phyloP scores from a whole-genome alignment of 768 basidiomycete species.

The Zangia roseola region DNA sequence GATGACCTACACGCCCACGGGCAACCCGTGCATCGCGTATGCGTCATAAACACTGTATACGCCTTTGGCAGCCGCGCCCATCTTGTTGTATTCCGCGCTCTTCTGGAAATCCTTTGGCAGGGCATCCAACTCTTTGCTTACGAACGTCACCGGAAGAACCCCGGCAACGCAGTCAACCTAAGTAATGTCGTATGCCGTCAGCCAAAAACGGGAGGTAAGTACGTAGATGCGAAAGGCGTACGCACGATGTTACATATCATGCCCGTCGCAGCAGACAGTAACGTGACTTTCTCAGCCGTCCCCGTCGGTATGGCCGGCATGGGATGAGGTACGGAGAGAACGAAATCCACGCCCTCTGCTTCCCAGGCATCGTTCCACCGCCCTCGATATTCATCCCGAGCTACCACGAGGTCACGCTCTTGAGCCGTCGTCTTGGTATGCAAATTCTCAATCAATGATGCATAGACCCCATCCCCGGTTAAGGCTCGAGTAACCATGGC shows the following conservation, averaged over 20 bases:
- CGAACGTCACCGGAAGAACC: conserved; percentile 58
- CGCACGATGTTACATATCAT: conserved; percentile 48
- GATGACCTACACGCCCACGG: conserved; percentile 64
- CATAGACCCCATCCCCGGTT: conserved; percentile 26
- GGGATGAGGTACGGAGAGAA: conserved; percentile 40
- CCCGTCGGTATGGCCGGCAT: conserved; percentile 39
- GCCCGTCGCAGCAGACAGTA: conserved; percentile 32
- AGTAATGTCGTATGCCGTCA: background rate
- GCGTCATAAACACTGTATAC: conserved; percentile 57
- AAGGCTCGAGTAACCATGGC: conserved; percentile 37
- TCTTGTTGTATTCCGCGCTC: conserved; percentile 24
- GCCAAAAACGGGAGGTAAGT: background rate
- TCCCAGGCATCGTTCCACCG: conserved; percentile 41
- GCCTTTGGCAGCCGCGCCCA: conserved; percentile 45
- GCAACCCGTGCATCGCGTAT: conserved; percentile 63
- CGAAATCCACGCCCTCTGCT: conserved; percentile 39
- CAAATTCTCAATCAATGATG: conserved; percentile 36
- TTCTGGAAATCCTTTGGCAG: conserved; percentile 32
- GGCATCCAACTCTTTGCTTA: conserved; percentile 43
- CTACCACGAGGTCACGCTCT: conserved; percentile 29
- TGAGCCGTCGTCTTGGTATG: conserved; percentile 27
- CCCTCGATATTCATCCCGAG: conserved; percentile 23
- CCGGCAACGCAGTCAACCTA: conserved; percentile 58
- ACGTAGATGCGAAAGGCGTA: background rate
- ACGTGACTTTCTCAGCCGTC: conserved; percentile 32